Evolutionary conservation across 2,329 filamentous ascomycete species (phyloP).

Genomic region (Bisporella sp.): DNA sequence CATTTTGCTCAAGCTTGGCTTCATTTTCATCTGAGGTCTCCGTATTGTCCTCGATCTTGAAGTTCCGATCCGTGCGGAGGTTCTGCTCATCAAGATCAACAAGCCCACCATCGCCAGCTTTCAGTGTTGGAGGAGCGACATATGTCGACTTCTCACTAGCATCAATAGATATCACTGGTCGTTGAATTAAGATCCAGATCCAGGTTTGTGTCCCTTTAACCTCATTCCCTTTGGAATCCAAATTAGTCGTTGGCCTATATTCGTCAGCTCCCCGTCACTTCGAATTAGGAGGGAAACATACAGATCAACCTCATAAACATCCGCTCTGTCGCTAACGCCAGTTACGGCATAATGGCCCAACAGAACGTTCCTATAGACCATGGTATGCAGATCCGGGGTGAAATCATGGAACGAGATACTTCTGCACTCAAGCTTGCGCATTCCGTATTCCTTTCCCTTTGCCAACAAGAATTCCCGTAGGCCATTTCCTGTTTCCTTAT

Average conservation of each 20-base stretch:
- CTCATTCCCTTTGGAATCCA: background rate
- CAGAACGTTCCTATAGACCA: constrained; percentile 10
- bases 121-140: background rate
- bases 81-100: no score
- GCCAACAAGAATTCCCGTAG: constrained; percentile 19
- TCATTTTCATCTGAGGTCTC: no score
- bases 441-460: constrained; percentile 12
- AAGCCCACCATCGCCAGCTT: background rate
- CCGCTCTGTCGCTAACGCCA: constrained; percentile 9
- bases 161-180: constrained; percentile 12
- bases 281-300: constrained; percentile 12
- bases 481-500: constrained; percentile 19
- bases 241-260: constrained; percentile 8
- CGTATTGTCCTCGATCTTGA: no score
- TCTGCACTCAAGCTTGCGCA: constrained; percentile 13
- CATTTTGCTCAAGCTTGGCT: no score
- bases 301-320: constrained; percentile 22
- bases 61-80: no score
- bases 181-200: constrained; percentile 21
- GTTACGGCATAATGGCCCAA: constrained; percentile 14
- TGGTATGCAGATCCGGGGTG: constrained; percentile 15
- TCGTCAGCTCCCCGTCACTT: background rate
- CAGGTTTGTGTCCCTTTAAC: constrained; percentile 11
- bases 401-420: constrained; percentile 23
- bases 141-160: background rate